Evolutionary conservation across 345 rosid species (phyloP).

Genomic region (Eucalyptus cloeziana): DNA sequence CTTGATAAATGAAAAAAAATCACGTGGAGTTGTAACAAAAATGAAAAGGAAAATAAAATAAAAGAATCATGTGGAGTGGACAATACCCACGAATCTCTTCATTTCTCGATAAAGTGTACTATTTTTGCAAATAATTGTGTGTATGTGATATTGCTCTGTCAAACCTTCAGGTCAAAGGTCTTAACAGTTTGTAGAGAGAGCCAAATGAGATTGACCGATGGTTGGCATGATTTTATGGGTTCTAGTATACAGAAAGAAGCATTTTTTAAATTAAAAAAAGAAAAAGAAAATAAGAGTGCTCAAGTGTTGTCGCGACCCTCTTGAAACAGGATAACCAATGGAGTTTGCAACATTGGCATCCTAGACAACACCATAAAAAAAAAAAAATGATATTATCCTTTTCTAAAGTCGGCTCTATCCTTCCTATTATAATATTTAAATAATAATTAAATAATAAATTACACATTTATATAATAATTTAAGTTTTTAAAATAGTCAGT

Average conservation of each 20-base stretch:
- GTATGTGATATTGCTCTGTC: background rate
- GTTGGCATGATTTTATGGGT: background rate
- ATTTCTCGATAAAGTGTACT: too few species aligned
- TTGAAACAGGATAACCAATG: background rate
- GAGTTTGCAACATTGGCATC: background rate
- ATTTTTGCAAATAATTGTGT: background rate
- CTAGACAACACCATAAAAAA: fast-evolving
- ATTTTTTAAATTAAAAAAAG: too few species aligned
- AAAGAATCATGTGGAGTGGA: background rate
- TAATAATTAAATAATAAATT: too few species aligned
- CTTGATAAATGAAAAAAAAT: background rate
- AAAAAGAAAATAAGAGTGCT: background rate
- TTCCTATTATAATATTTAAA: too few species aligned
- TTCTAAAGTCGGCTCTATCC: too few species aligned
- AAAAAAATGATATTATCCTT: too few species aligned
- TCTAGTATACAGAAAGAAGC: too few species aligned
- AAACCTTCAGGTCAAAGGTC: background rate
- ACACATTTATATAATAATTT: too few species aligned
- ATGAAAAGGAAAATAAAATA: background rate
- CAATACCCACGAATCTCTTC: too few species aligned
- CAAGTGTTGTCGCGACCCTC: background rate
- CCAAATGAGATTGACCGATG: background rate
- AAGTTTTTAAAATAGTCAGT: too few species aligned
- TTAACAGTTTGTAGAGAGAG: background rate
- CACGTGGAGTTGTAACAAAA: background rate